Percentiles rank a stretch among this genome's conserved stretches.
Conservation (phyloP, 768 basidiomycete species). For the Suillus americanus region DNA sequence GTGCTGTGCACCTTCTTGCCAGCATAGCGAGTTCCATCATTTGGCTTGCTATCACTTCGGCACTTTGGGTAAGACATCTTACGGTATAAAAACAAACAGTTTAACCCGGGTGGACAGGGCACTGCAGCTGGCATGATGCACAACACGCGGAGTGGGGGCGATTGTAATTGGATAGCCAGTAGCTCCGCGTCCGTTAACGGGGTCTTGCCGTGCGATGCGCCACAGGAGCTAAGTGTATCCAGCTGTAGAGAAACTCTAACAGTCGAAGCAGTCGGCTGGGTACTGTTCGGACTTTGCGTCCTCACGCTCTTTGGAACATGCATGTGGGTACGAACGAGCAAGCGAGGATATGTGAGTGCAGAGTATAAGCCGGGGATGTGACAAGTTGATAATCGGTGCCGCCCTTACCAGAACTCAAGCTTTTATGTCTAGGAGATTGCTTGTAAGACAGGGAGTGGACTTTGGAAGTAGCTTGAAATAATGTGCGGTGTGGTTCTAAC, state of each 20-base stretch:
- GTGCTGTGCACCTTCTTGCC: conserved; percentile 67
- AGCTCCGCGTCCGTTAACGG: conserved; percentile 26
- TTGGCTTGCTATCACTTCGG: conserved; percentile 65
- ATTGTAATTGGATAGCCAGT: conserved; percentile 52
- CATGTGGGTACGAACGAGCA: conserved; percentile 44
- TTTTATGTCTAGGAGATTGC: conserved; percentile 28
- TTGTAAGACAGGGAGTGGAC: neutral
- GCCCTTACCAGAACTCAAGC: conserved; percentile 30
- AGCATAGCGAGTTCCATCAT: conserved; percentile 74
- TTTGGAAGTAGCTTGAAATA: neutral
- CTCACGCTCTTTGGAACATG: conserved; percentile 57
- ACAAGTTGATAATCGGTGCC: conserved; percentile 19
- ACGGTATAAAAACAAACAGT: neutral
- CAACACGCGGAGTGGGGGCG: conserved; percentile 55
- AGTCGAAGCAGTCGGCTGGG: conserved; percentile 75
- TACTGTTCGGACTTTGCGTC: conserved; percentile 63
- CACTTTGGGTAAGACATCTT: conserved; percentile 58
- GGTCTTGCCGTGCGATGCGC: conserved; percentile 23
- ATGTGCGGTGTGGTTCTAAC: neutral
- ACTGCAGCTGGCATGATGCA: conserved; percentile 68
- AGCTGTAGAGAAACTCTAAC: conserved; percentile 75
- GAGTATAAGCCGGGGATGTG: conserved; percentile 34
- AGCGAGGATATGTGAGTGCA: conserved; percentile 41
- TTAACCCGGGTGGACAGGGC: conserved; percentile 45
- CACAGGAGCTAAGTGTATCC: conserved; percentile 20